Base-by-base conservation (phyloP, 768 basidiomycete species). In the Suillus paluster region DNA sequence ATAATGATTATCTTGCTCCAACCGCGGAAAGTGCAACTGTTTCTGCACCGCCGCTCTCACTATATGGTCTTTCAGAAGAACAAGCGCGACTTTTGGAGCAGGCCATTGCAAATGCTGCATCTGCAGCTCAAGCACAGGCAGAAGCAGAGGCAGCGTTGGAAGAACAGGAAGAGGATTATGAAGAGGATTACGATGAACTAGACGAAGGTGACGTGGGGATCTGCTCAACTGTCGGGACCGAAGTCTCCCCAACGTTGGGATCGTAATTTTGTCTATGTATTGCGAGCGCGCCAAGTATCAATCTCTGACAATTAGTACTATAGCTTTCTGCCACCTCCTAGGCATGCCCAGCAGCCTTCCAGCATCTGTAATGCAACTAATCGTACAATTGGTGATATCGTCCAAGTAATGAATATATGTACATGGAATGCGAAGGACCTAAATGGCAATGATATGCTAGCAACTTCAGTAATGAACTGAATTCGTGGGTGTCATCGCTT, bases 61-160 rank as follows among this genome's bases (percentile, higher is more conserved):
- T 87, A 70, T 88, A 89, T 58, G 90, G 89, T 36, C 78, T 92
- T 45, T 90, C 90, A 1, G 87, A 87, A 54, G 89, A 91, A 64
- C 91, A 92, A 72, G 81, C 88, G 5, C 83, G 80, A 62, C 72
- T 89, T 64, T 77, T 92, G 17, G 89, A 91, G 70, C 82, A 86
- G 63, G 90, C 90, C 0, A 91, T 92, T 54, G 86, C 88, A 30
- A 89, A 81, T 67, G 90, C 90, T 1, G 87, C 91, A 11, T 84
- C 84, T 39, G 88, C 88, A 36, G 90, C 90, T 1, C 89, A 90
- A 66, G 87, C 89, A 21, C 89, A 90, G 67, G 90, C 90, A 0
- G 90, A 92, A 65, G 91, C 90, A 0, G 89, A 92, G 65, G 89
- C 90, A 4, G 88, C 88, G 0, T 70, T 89, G 58, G 90, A 91